phyloP scores from a whole-genome alignment of 495 filamentous ascomycete genomes.

The Neurospora sublineolata region DNA sequence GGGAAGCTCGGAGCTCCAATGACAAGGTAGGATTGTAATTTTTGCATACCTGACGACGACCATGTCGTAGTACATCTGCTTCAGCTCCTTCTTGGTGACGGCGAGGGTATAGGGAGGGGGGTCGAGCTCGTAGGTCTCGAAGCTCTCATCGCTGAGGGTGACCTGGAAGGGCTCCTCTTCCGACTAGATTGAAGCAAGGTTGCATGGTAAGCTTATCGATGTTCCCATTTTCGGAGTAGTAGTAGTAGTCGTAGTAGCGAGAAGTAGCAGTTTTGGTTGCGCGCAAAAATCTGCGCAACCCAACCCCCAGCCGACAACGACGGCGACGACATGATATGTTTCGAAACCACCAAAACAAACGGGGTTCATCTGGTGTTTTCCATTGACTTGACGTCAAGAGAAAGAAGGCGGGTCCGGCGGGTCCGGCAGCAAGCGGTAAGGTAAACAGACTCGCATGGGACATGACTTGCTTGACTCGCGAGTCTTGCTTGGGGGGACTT shows the following conservation, averaged over 20 bases:
- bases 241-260: neutral
- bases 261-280: neutral
- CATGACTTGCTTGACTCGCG: neutral
- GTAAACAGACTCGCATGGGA: neutral
- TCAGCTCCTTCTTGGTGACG: conserved; percentile 92
- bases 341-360: neutral
- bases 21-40: neutral
- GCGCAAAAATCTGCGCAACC: neutral
- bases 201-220: neutral
- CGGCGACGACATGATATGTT: neutral
- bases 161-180: conserved; percentile 92
- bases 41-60: conserved; percentile 67
- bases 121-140: conserved; percentile 98
- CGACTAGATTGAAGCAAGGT: conserved; percentile 42
- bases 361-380: neutral
- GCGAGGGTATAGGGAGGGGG: conserved; percentile 82
- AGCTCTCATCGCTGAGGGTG: conserved; percentile 89
- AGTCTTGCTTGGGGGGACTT: neutral
- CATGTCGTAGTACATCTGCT: conserved; percentile 99
- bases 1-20: neutral
- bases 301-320: neutral
- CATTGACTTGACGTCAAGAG: neutral
- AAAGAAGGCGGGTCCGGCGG: neutral
- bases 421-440: neutral
- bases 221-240: neutral